Evolutionary conservation across 1,284 basidiomycete species (phyloP).

Genomic region (Lentinus polychrous): DNA sequence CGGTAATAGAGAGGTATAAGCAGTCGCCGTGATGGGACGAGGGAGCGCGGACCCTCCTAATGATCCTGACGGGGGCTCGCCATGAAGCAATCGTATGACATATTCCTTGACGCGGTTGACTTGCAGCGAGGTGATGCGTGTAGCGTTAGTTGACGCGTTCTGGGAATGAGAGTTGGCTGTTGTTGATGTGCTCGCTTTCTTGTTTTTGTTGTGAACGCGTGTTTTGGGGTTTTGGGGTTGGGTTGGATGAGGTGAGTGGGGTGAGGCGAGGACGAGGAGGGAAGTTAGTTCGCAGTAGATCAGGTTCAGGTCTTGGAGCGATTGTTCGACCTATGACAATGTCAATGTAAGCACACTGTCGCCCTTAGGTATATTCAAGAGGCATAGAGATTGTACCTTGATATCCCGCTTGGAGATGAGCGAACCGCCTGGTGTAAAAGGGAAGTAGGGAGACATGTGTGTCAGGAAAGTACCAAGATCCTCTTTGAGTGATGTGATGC

Average conservation of each 20-base stretch:
- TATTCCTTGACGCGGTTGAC: slow-evolving; percentile 59
- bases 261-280: slow-evolving; percentile 45
- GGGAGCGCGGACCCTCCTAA: slow-evolving; percentile 31
- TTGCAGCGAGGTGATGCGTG: slow-evolving; percentile 28
- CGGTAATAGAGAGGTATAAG: slow-evolving; percentile 70
- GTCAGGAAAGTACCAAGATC: slow-evolving; percentile 56
- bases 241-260: slow-evolving; percentile 4
- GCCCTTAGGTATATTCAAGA: too few relatives aligned
- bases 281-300: slow-evolving; percentile 73
- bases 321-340: slow-evolving; percentile 42
- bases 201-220: slow-evolving; percentile 8
- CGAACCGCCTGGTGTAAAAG: slow-evolving; percentile 44
- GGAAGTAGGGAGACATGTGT: slow-evolving; percentile 81
- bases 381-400: slow-evolving; percentile 39
- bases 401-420: slow-evolving; percentile 37
- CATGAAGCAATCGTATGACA: slow-evolving; percentile 59
- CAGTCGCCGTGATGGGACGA: slow-evolving; percentile 45
- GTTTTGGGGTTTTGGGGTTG: not conserved
- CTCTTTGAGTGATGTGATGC: slow-evolving; percentile 14
- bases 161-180: not conserved
- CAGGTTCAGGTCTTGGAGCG: slow-evolving; percentile 66
- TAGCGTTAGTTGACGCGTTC: too few relatives aligned
- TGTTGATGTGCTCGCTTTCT: slow-evolving; percentile 6
- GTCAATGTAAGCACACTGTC: slow-evolving; percentile 7
- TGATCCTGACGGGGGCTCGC: slow-evolving; percentile 36